These are phyloP conservation scores for Ochromonadaceae sp. DNA, from an alignment of 352 stramenopile genomes.

Conservation along the genomic window DNA sequence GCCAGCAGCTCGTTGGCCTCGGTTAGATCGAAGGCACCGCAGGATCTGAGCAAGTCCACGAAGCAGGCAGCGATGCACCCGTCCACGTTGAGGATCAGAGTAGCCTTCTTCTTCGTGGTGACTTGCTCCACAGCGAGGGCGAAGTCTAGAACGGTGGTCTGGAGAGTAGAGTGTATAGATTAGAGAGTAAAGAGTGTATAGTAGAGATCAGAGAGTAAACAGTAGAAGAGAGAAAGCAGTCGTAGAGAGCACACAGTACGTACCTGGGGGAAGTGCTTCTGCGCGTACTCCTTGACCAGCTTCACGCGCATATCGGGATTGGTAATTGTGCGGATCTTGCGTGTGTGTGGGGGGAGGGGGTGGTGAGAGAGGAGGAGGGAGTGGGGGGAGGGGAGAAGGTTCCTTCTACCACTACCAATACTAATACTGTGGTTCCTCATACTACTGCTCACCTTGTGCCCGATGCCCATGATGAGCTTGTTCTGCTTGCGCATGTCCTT, in stretches of 20 bases:
- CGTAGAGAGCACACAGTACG: too few species aligned
- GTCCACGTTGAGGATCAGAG: conserved; percentile 93
- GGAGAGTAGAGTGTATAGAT: too few species aligned
- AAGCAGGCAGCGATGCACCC: conserved; percentile 90
- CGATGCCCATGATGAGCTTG: conserved; percentile 92
- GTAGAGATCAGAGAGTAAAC: too few species aligned
- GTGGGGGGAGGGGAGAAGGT: too few species aligned
- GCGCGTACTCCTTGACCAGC: conserved; percentile 87
- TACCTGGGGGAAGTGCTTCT: conserved; percentile 78
- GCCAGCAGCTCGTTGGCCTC: conserved; percentile 75
- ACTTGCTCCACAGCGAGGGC: conserved; percentile 84
- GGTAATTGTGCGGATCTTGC: conserved; percentile 39
- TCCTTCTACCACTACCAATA: too few species aligned
- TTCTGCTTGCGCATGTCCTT: conserved; percentile 80
- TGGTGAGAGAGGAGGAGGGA: too few species aligned
- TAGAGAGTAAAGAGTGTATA: too few species aligned
- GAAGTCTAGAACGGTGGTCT: conserved; percentile 82
- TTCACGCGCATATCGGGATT: conserved; percentile 90
- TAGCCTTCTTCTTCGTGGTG: conserved; percentile 89
- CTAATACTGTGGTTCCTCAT: too few species aligned
- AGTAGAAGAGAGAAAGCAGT: too few species aligned
- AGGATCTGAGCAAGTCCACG: conserved; percentile 76
- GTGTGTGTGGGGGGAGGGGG: too few species aligned
- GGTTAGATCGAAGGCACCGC: conserved; percentile 35
- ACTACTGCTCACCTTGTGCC: conserved; percentile 90